phyloP scores from a whole-genome alignment of 345 rosid species.

The Syzygium oleosum region DNA sequence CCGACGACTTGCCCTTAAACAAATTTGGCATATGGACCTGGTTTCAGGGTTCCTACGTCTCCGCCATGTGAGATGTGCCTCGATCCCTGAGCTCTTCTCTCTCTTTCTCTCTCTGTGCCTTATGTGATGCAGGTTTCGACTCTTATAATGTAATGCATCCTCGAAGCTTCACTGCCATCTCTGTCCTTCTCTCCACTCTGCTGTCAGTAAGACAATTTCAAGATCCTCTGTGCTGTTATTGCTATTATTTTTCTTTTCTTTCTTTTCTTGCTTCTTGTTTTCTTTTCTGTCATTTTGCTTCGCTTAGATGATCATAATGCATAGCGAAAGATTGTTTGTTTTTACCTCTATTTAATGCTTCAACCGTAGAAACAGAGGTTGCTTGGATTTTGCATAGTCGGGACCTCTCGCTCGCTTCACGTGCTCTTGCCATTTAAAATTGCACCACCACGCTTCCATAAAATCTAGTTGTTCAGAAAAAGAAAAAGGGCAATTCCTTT shows the following conservation, averaged over 20 bases:
- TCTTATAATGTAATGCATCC: neutral
- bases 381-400: neutral
- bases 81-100: constrained; percentile 25
- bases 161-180: neutral
- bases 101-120: constrained; percentile 8
- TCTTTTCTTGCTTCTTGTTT: neutral
- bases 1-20: constrained; percentile 12
- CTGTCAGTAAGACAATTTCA: neutral
- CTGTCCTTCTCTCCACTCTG: neutral
- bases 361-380: neutral
- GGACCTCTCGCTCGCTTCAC: neutral
- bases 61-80: constrained; percentile 58
- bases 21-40: constrained; percentile 17
- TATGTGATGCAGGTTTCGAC: neutral
- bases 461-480: neutral
- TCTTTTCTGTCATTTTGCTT: neutral
- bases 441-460: neutral
- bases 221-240: neutral
- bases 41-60: constrained; percentile 1
- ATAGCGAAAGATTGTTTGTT: neutral
- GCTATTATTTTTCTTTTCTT: neutral
- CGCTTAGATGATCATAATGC: neutral
- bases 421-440: neutral
- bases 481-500: neutral
- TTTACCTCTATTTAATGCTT: neutral